These are phyloP conservation scores for Myrica gale DNA, from an alignment of 306 rosid genomes.

Conservation along the genomic window DNA sequence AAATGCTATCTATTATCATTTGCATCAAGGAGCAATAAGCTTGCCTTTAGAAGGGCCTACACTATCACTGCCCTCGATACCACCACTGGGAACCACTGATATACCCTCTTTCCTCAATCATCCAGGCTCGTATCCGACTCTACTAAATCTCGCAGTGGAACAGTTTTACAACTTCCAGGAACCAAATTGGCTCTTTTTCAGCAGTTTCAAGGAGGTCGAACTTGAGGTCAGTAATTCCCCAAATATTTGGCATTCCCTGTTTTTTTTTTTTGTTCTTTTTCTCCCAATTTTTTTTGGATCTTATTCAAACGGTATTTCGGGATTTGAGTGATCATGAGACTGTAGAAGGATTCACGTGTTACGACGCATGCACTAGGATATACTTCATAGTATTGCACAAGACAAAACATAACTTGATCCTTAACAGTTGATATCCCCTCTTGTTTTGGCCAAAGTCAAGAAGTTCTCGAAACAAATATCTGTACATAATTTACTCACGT, in stretches of 20 bases:
- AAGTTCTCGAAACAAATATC: no score
- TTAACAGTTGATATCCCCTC: no score
- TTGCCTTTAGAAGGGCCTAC: slow-evolving; percentile 9
- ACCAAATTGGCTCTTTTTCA: slow-evolving; percentile 17
- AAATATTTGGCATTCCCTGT: neutral
- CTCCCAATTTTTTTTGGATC: no score
- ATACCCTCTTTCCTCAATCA: slow-evolving; percentile 7
- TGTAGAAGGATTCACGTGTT: no score
- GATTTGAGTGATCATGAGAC: no score
- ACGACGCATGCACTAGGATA: no score
- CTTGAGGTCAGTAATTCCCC: slow-evolving; percentile 1
- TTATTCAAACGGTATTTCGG: no score
- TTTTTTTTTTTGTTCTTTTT: no score
- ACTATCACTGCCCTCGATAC: slow-evolving; percentile 15
- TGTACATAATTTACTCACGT: no score
- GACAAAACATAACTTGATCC: no score
- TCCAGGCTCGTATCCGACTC: neutral
- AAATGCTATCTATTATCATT: slow-evolving; percentile 13
- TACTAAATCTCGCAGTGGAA: neutral
- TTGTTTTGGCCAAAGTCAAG: no score
- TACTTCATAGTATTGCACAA: no score
- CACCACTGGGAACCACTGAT: slow-evolving; percentile 1
- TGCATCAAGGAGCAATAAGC: neutral
- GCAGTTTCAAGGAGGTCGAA: slow-evolving; percentile 11
- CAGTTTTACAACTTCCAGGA: slow-evolving; percentile 17